Percentiles rank a stretch among this genome's conserved stretches.
Evolutionary conservation across 345 rosid genomes (phyloP).

Genomic region (Barbarea vulgaris): DNA sequence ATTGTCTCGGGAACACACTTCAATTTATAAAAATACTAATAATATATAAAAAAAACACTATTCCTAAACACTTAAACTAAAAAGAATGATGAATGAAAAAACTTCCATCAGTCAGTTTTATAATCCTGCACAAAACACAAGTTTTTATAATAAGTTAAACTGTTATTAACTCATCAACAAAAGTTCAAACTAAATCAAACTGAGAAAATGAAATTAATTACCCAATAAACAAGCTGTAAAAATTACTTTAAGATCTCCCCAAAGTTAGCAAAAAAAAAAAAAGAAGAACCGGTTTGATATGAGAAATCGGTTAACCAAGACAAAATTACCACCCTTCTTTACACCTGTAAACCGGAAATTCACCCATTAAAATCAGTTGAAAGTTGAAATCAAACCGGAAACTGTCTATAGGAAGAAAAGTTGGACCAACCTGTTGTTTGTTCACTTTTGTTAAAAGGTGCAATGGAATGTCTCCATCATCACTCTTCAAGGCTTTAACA

Average conservation of each 20-base stretch:
- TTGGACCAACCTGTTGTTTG: slow-evolving; percentile 58
- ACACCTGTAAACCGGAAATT: slow-evolving; percentile 56
- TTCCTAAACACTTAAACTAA: slow-evolving; percentile 40
- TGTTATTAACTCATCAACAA: not conserved
- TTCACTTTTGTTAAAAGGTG: slow-evolving; percentile 45
- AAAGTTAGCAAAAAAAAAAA: slow-evolving; percentile 11
- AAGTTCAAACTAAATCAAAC: not conserved
- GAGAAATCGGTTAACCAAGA: slow-evolving; percentile 43
- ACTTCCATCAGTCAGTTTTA: slow-evolving; percentile 47
- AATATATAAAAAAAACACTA: slow-evolving; percentile 42
- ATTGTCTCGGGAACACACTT: slow-evolving; percentile 37
- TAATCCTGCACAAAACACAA: slow-evolving; percentile 39
- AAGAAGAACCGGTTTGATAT: slow-evolving; percentile 32
- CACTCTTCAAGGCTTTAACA: slow-evolving; percentile 54
- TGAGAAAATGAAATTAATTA: not conserved
- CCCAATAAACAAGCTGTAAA: slow-evolving; percentile 10
- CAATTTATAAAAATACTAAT: not conserved
- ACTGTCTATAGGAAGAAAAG: slow-evolving; percentile 44
- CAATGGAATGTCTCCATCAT: slow-evolving; percentile 76
- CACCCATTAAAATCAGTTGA: slow-evolving; percentile 28
- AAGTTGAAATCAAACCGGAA: slow-evolving; percentile 34
- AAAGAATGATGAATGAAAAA: slow-evolving; percentile 55
- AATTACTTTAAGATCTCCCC: not conserved
- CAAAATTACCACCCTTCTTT: slow-evolving; percentile 44
- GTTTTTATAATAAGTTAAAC: slow-evolving; percentile 28